Percentiles rank a stretch among this genome's conserved stretches.
Conservation (phyloP, 75 land plant genomes). For the Selaginella tamariscina region DNA sequence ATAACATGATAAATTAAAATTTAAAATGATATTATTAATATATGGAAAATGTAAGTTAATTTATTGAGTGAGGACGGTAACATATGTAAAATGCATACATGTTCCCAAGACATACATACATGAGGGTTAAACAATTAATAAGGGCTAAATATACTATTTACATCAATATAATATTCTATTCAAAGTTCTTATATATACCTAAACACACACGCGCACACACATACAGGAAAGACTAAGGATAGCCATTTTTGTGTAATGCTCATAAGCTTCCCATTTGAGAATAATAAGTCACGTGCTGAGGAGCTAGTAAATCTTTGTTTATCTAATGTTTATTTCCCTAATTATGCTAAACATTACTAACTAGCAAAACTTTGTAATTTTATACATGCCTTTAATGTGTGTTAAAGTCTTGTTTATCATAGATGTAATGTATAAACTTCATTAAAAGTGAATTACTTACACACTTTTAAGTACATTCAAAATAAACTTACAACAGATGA, state of each 20-base stretch:
- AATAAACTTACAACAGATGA: slow-evolving; percentile 20
- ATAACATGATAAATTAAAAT: too few species aligned
- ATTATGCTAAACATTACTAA: neutral
- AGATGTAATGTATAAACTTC: too few species aligned
- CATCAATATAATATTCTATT: neutral
- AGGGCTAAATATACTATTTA: neutral
- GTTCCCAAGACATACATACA: neutral
- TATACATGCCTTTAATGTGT: too few species aligned
- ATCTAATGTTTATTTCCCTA: neutral
- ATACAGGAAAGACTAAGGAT: too few species aligned
- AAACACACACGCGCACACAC: too few species aligned
- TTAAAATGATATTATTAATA: too few species aligned
- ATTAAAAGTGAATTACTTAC: neutral
- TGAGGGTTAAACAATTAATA: neutral
- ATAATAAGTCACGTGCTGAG: too few species aligned
- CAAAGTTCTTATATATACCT: neutral
- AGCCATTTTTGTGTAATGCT: too few species aligned
- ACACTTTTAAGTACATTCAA: neutral
- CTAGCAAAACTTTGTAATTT: neutral
- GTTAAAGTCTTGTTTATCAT: too few species aligned
- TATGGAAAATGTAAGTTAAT: too few species aligned
- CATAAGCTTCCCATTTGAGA: too few species aligned
- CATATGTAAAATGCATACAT: neutral
- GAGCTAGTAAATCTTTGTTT: too few species aligned
- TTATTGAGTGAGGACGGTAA: neutral